Percentiles rank a stretch among this genome's conserved stretches.
These are phyloP conservation scores for Aspergillus saccharolyticus DNA, from an alignment of 495 filamentous ascomycete species.

Conservation along the genomic window DNA sequence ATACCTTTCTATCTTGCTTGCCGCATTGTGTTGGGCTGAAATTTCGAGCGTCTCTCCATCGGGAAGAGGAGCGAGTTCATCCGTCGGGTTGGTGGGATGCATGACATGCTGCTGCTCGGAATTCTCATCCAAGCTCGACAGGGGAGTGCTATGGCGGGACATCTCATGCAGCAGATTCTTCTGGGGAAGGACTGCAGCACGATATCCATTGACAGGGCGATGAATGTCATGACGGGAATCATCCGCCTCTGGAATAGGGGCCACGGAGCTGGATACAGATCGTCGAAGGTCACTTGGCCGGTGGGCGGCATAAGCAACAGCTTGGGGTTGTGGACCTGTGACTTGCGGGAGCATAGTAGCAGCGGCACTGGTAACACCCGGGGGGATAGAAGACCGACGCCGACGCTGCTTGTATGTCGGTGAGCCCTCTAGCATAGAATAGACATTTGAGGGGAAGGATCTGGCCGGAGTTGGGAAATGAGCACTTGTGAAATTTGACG, in stretches of 20 bases:
- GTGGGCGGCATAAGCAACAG: constrained; percentile 53
- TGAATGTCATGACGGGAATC: constrained; percentile 62
- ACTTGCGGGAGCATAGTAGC: constrained; percentile 47
- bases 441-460: constrained; percentile 74
- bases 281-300: constrained; percentile 82
- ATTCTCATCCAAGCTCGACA: constrained; percentile 74
- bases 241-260: constrained; percentile 72
- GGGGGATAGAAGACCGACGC: constrained; percentile 84
- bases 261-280: constrained; percentile 85
- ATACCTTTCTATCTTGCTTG: constrained; percentile 56
- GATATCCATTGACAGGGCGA: constrained; percentile 55
- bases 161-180: constrained; percentile 75
- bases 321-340: constrained; percentile 28
- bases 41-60: constrained; percentile 58
- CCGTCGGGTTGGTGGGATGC: constrained; percentile 52
- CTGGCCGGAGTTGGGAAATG: constrained; percentile 66
- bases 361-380: constrained; percentile 60
- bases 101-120: constrained; percentile 67
- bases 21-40: constrained; percentile 55
- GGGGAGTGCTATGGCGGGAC: constrained; percentile 82
- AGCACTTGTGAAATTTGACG: constrained; percentile 72
- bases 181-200: constrained; percentile 62
- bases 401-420: constrained; percentile 97
- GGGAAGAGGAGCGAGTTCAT: constrained; percentile 62
- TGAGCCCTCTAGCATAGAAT: constrained; percentile 94